A percentile compares a stretch with the other conserved stretches of the same genome.
These are phyloP conservation scores for Penicillium sp. DNA, from an alignment of 2,329 filamentous ascomycete genomes.

Conservation along the genomic window DNA sequence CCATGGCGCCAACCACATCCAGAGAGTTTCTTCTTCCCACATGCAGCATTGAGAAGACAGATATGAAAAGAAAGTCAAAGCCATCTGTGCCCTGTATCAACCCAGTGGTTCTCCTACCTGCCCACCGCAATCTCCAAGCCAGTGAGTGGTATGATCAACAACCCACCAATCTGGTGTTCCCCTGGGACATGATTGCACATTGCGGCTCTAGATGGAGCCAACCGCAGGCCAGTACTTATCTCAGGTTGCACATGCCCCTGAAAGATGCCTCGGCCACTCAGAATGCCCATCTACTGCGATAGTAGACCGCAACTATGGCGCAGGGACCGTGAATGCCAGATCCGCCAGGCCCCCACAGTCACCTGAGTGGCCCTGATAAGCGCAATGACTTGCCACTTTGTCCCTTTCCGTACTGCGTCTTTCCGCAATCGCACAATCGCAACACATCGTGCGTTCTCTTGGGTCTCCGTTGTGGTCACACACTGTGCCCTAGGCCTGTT, in stretches of 20 bases:
- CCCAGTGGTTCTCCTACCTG: neutral
- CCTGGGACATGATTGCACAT: too few species aligned
- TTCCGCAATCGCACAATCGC: constrained; percentile 3
- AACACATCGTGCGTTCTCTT: too few species aligned
- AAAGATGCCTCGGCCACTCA: neutral
- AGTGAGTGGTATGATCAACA: too few species aligned
- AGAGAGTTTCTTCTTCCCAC: constrained; percentile 5
- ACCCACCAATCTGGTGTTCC: too few species aligned
- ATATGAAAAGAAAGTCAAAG: too few species aligned
- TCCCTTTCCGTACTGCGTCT: constrained; percentile 3
- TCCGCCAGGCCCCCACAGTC: constrained; percentile 19
- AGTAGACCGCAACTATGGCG: constrained; percentile 4
- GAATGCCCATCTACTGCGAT: constrained; percentile 1
- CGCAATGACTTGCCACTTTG: constrained; percentile 21
- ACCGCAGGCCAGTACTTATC: too few species aligned
- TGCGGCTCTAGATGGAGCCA: too few species aligned
- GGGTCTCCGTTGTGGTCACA: neutral
- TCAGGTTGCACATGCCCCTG: neutral
- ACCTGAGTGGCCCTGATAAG: constrained; percentile 25
- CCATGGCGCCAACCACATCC: constrained; percentile 5
- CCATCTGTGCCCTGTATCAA: constrained; percentile 12
- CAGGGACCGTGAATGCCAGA: constrained; percentile 16
- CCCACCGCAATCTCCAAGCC: too few species aligned
- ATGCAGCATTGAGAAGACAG: constrained; percentile 7
- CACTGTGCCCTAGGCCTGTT: neutral